A percentile compares a stretch with the other conserved stretches of the same genome.
Conservation (phyloP, 225 moss, liverwort and hornwort species). For the Rhytidiadelphus loreus region DNA sequence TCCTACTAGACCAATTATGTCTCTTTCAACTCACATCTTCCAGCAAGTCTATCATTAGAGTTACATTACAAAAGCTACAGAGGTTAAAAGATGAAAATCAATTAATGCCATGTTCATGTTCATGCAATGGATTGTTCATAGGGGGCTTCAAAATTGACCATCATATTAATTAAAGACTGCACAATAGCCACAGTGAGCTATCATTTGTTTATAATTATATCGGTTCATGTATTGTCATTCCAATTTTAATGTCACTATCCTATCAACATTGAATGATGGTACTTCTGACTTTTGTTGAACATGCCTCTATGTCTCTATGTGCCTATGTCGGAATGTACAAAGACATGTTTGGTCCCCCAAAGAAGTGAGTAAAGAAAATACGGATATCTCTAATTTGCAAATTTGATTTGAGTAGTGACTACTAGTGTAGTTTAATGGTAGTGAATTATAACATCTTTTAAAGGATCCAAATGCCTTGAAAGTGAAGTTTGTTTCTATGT, state of each 20-base stretch:
- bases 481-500: rapidly evolving
- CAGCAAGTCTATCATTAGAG: not conserved
- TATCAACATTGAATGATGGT: not conserved
- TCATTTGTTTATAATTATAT: not conserved
- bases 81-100: not conserved
- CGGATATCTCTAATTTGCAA: not conserved
- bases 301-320: rapidly evolving
- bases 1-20: rapidly evolving
- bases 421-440: not conserved
- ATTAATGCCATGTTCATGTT: not conserved
- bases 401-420: not conserved
- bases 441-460: not conserved
- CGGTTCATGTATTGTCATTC: rapidly evolving
- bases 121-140: not conserved
- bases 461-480: not conserved
- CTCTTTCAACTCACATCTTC: not conserved
- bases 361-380: not conserved
- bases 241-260: not conserved
- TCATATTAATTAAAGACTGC: rapidly evolving
- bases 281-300: rapidly evolving
- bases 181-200: rapidly evolving
- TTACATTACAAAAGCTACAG: rapidly evolving
- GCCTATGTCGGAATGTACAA: rapidly evolving
- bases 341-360: rapidly evolving
- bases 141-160: rapidly evolving